Evolutionary conservation across 305 asterid genomes (phyloP).

Genomic region (Fraxinus sp.): DNA sequence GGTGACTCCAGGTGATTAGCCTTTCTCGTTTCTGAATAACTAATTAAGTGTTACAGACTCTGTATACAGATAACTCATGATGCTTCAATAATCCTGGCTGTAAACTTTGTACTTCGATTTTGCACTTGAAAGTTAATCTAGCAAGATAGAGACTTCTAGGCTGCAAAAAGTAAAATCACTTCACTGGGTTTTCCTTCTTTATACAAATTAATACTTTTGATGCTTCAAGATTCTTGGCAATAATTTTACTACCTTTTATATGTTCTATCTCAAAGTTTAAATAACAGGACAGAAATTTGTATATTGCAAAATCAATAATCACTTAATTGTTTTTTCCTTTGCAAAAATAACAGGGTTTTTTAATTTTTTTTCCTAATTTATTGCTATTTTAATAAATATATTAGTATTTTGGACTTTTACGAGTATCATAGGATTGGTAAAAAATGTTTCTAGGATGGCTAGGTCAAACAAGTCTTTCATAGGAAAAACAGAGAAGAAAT

Average conservation of each 20-base stretch:
- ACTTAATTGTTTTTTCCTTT: background rate
- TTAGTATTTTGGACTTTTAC: constrained; percentile 8
- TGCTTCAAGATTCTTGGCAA: background rate
- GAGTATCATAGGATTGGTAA: constrained; percentile 13
- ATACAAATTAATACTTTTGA: background rate
- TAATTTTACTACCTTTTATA: background rate
- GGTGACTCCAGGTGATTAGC: constrained; percentile 45
- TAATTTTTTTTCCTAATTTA: background rate
- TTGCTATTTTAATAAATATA: background rate
- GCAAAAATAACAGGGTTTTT: background rate
- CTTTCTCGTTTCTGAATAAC: constrained; percentile 2
- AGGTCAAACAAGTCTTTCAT: constrained; percentile 47
- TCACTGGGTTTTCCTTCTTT: background rate
- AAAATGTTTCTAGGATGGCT: constrained; percentile 32
- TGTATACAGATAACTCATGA: background rate
- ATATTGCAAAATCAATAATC: background rate
- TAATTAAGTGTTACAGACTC: background rate
- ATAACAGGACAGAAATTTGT: background rate
- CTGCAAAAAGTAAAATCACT: background rate
- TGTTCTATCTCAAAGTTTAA: background rate
- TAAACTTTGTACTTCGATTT: background rate
- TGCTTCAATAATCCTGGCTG: background rate
- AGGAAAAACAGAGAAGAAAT: constrained; percentile 50
- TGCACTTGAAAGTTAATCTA: background rate
- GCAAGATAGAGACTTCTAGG: background rate